Percentiles rank a stretch among this genome's conserved stretches.
phyloP scores from a whole-genome alignment of 1,139 yeast species.

The Meyerozyma smithsonii region DNA sequence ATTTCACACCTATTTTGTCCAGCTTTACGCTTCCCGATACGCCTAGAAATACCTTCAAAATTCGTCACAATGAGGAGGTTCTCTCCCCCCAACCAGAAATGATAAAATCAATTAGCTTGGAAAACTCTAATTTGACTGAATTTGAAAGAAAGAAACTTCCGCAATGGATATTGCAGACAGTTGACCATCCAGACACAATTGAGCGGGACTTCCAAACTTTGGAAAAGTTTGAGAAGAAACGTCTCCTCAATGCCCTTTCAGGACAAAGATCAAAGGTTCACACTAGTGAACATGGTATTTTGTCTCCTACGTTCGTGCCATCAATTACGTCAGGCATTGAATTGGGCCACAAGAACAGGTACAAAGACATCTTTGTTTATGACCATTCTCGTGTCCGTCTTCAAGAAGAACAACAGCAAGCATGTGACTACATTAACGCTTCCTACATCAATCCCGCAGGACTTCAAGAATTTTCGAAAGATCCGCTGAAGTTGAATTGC shows the following conservation, averaged over 20 bases:
- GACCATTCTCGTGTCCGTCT: constrained; percentile 71
- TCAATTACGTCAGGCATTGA: constrained; percentile 66
- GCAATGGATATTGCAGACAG: background rate
- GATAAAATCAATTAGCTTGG: background rate
- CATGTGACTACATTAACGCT: constrained; percentile 40
- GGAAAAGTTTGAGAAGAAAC: constrained; percentile 27
- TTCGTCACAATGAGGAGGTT: constrained; percentile 10
- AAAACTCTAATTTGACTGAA: constrained; percentile 3
- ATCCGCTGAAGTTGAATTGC: constrained; percentile 7
- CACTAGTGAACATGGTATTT: constrained; percentile 5
- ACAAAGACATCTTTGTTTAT: constrained; percentile 77
- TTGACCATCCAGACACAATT: background rate
- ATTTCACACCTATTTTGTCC: constrained; percentile 24
- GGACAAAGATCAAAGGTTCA: constrained; percentile 11
- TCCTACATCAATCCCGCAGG: constrained; percentile 23
- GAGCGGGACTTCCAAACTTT: constrained; percentile 9
- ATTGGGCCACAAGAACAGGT: constrained; percentile 69
- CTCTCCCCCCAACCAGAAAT: constrained; percentile 12
- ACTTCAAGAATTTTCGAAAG: constrained; percentile 1
- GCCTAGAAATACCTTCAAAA: constrained; percentile 12
- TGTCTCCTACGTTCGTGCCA: constrained; percentile 9
- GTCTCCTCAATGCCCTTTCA: constrained; percentile 28
- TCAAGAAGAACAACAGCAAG: constrained; percentile 23
- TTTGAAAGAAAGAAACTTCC: background rate
- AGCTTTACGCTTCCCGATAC: constrained; percentile 24